Evolutionary conservation across 345 rosid species (phyloP), one percentile per base, ranked within the genome.

Genomic region (Triadica sebifera): DNA sequence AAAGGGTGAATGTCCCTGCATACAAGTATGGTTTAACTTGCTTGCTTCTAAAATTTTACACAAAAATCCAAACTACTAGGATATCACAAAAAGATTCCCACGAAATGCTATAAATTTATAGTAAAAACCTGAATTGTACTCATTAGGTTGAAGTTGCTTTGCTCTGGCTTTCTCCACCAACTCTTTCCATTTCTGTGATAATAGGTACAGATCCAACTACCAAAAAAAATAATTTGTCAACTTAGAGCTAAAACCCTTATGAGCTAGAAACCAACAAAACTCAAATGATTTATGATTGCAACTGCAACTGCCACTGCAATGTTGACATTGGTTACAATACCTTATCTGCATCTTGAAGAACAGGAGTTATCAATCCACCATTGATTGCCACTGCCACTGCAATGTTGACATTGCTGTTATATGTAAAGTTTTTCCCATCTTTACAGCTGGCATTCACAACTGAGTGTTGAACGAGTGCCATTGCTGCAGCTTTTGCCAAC

Each of bases 131-230:
- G 99, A 92, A 85, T 88, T 93, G 75, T 92, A 95, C 66, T 93
- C 99, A 60, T 89, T 89, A 65, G 99, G 98, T 84, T 95, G 97
- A 73, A 95, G 88, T 79, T 90, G 96, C 88, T 92, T 93, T 63
- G 88, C 76, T 72, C 94, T 82, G 74, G 96, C 98, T 83, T 91
- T 95, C 78, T 88, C 93, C 50, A 92, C 97, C 80, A 95, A 82
- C 85, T 92, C 99, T 85, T 92, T 95, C 98, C 98, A 92, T 84
- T 89, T 95, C 84, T 90, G 90, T 6, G 99, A 91, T 77, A 95
- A 72, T 65, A 93, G 82, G 78, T 91, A 95, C 39, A 92, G 86
- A 80, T 95, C 99, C 97, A 92, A 74, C 99, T 92, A 81, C 37
- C 12, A 69, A 83, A 74, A 69, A 82, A 66, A 77, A 57, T 39